Base-by-base conservation (phyloP, 768 basidiomycete species). In the Trichaptum fuscoviolaceum region DNA sequence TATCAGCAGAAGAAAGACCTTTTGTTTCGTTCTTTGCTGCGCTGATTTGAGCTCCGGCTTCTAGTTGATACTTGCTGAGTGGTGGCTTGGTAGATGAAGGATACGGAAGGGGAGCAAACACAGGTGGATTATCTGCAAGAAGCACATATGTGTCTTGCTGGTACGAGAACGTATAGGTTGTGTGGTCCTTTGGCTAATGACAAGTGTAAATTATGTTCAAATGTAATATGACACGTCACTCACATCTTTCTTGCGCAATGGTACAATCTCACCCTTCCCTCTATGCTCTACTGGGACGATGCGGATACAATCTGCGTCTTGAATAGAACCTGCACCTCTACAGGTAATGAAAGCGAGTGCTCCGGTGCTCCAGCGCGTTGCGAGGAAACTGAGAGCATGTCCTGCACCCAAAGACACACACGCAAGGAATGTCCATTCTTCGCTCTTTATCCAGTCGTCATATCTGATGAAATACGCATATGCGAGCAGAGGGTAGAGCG, bases 371-470 rank as follows among this genome's bases (percentile, higher is more conserved):
- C 97, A 99, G 70, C 85, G 85, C 0, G 96, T 99, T 15, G 91
- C 81, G 59, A 99, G 81, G 77, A 95, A 99, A 73, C 92, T 95
- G 66, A 99, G 83, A 2, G 95, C 94, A 75, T 99, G 97, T 1
- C 91, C 87, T 7, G 86, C 90, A 24, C 92, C 92, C 8, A 99
- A 84, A 2, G 87, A 78, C 17, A 96, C 90, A 70, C 91, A 95
- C 42, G 91, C 92, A 24, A 99, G 85, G 75, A 99, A 99, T 0
- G 97, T 96, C 96, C 96, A 99, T 75, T 99, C 96, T 78, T 96
- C 95, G 66, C 92, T 93, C 73, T 89, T 84, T 65, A 98, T 80
- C 91, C 93, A 97, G 68, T 88, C 80, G 72, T 96, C 93, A 76
- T 98, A 97, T 76, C 85, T 89, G 77, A 95, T 76, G 72, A 90